These are phyloP conservation scores for Diaporthe citriasiana DNA, from an alignment of 2,329 filamentous ascomycete genomes.

Conservation along the genomic window DNA sequence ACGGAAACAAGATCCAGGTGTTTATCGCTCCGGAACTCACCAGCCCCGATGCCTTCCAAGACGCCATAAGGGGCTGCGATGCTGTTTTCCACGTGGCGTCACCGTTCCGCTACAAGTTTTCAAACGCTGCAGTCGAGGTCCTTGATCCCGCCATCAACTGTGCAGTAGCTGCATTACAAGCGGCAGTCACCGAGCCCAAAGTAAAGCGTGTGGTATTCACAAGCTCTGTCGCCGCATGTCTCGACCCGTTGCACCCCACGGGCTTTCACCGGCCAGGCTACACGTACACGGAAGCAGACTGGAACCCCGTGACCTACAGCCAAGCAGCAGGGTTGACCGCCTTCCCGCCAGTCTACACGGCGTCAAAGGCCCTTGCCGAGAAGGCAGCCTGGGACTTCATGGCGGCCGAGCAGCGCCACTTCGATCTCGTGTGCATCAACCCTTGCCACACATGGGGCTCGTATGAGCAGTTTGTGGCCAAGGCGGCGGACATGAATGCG, in stretches of 20 bases:
- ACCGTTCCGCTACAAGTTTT: slow-evolving; percentile 6
- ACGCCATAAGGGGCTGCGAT: neutral
- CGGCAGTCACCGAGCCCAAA: neutral
- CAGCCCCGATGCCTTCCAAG: neutral
- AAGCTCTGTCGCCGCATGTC: neutral
- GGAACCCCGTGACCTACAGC: neutral
- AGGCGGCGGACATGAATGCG: slow-evolving; percentile 7
- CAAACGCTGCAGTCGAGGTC: slow-evolving; percentile 4
- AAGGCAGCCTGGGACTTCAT: slow-evolving; percentile 13
- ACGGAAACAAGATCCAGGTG: neutral
- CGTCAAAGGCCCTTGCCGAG: neutral
- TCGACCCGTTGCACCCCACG: neutral
- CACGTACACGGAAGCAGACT: slow-evolving; percentile 4
- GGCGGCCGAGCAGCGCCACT: neutral
- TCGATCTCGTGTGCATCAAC: slow-evolving; percentile 2
- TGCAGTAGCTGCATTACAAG: neutral
- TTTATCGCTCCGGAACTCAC: neutral
- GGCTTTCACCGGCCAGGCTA: neutral
- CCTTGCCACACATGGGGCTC: neutral
- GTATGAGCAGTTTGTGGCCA: neutral
- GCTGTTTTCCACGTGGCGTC: slow-evolving; percentile 10
- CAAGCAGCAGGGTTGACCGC: neutral
- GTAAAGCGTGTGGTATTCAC: slow-evolving; percentile 4
- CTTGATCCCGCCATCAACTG: neutral
- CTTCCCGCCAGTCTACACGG: slow-evolving; percentile 8